Base-by-base conservation (phyloP, 1,284 basidiomycete species). In the Sporisorium scitamineum region DNA sequence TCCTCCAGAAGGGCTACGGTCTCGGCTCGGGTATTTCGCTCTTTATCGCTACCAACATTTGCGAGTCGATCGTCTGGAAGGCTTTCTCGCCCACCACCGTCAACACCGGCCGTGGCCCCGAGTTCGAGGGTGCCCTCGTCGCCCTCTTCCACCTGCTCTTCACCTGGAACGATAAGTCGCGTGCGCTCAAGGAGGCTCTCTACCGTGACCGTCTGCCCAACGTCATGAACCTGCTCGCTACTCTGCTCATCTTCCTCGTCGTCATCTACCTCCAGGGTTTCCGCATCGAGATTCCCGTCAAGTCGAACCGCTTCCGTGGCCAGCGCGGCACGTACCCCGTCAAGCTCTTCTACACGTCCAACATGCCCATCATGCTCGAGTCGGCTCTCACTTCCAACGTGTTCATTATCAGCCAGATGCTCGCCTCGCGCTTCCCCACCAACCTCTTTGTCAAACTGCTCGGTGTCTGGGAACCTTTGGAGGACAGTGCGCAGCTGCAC, bases 351-450 rank as follows among this genome's bases (percentile, higher is more conserved):
- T 99, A 99, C 88, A 98, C 96, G 26, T 92, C 91, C 75, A 99
- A 98, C 89, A 98, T 98, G 96, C 95, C 96, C 74, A 99, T 99
- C 89, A 99, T 99, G 96, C 91, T 99, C 77, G 93, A 98, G 87
- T 92, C 90, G 27, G 95, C 96, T 13, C 89, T 98, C 68, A 95
- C 94, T 10, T 93, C 91, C 72, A 97, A 99, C 87, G 91, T 98
- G 29, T 98, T 95, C 88, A 94, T 99, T 86, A 90, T 99, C 84
- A 94, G 92, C 50, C 97, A 98, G 87, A 98, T 98, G 96, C 79
- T 85, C 39, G 78, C 80, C 89, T 97, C 80, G 90, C 90, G 96
- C 47, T 98, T 97, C 91, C 96, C 97, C 1, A 88, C 89, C 80
- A 97, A 97, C 89, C 87, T 98, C 76, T 88, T 97, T 74, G 94